phyloP scores from a whole-genome alignment of 805 yeast genomes.

The Saccharomyces kudriavzevii region DNA sequence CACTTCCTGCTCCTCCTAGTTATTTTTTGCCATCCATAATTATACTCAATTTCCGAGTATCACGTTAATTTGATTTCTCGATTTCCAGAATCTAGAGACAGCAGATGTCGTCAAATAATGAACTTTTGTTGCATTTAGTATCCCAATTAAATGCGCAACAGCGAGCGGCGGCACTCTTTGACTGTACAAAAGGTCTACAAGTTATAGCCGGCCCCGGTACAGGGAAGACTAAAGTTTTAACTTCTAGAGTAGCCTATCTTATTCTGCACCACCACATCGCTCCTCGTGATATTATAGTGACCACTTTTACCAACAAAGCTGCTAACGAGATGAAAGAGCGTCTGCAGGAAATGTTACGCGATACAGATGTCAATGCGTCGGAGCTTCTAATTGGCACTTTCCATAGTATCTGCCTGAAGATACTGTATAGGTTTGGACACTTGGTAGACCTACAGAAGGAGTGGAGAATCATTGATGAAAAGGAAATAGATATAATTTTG shows the following conservation, averaged over 20 bases:
- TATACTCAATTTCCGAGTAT: background rate
- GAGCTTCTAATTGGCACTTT: constrained; percentile 76
- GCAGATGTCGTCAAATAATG: background rate
- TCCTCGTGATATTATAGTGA: constrained; percentile 65
- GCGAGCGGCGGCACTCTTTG: constrained; percentile 36
- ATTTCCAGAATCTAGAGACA: background rate
- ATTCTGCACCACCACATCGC: constrained; percentile 42
- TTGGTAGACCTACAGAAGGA: constrained; percentile 37
- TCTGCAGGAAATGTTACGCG: constrained; percentile 33
- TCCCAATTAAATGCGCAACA: constrained; percentile 36
- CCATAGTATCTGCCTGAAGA: constrained; percentile 68
- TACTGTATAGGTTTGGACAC: constrained; percentile 49
- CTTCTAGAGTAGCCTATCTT: constrained; percentile 69
- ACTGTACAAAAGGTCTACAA: constrained; percentile 37
- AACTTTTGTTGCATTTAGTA: background rate
- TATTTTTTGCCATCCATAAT: background rate
- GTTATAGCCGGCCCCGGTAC: constrained; percentile 63
- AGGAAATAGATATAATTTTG: constrained; percentile 39
- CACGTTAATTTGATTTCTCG: background rate
- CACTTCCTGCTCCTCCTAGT: background rate
- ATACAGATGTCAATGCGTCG: constrained; percentile 29
- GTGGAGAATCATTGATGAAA: constrained; percentile 54
- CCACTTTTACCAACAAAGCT: constrained; percentile 91
- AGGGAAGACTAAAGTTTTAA: constrained; percentile 76
- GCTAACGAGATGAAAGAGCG: constrained; percentile 77